Conservation (phyloP, 2,329 filamentous ascomycete species). For the Metarhizium rileyi region DNA sequence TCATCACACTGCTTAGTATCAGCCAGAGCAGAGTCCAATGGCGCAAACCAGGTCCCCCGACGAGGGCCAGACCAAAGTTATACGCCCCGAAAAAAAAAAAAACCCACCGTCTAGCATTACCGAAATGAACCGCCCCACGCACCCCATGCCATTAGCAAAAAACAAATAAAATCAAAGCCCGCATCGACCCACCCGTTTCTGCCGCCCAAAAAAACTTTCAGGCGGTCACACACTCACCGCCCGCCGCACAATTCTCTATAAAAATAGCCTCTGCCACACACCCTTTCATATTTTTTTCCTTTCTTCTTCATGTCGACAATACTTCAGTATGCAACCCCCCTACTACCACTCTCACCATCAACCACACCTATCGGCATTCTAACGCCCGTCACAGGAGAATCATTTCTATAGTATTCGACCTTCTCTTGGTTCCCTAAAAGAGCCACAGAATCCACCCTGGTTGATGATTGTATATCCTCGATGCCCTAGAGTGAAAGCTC, state of each 20-base stretch:
- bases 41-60: too few relatives aligned
- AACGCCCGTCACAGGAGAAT: slow-evolving; percentile 52
- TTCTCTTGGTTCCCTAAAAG: slow-evolving; percentile 83
- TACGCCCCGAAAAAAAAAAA: too few relatives aligned
- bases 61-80: too few relatives aligned
- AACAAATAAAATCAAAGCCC: not conserved
- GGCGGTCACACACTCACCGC: slow-evolving; percentile 7
- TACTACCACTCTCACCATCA: slow-evolving; percentile 2
- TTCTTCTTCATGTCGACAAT: slow-evolving; percentile 54
- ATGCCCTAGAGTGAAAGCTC: slow-evolving; percentile 77
- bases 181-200: not conserved
- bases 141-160: not conserved
- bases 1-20: too few relatives aligned
- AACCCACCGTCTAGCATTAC: too few relatives aligned
- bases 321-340: slow-evolving; percentile 41
- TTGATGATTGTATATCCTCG: slow-evolving; percentile 86
- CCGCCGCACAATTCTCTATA: slow-evolving; percentile 25
- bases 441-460: slow-evolving; percentile 94
- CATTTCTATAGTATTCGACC: slow-evolving; percentile 97
- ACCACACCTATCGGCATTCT: slow-evolving; percentile 11
- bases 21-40: too few relatives aligned
- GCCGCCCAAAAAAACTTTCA: slow-evolving; percentile 12
- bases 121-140: not conserved
- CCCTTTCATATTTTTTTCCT: slow-evolving; percentile 31
- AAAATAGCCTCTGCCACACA: slow-evolving; percentile 20